Evolutionary conservation across 2,329 filamentous ascomycete genomes (phyloP), one percentile per base, ranked within the genome.

Genomic region (Alternaria triticimaculans): DNA sequence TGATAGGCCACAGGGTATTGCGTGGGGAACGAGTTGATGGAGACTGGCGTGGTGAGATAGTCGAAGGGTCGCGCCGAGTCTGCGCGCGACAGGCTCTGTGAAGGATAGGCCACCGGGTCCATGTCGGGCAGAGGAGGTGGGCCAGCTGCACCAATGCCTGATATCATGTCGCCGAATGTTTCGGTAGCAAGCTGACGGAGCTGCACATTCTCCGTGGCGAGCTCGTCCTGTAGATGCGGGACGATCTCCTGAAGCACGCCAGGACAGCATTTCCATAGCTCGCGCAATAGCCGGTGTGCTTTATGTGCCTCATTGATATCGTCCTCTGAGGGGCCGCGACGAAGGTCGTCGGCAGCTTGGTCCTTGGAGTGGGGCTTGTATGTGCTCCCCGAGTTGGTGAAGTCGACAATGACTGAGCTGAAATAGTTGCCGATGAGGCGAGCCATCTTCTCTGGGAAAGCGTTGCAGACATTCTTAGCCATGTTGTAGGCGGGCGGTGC

Each of bases 391-490:
- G 68, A 55, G 41, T 68, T 74, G 84, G 88, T 41, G 90, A 94
- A 92, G 76, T 97, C 94, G 65, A 98, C 89, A 62, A 99, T 96
- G 55, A 98, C 94, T 60, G 97, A 94, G 80, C 94, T 97, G 79
- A 99, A 99, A 79, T 98, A 99, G 75, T 97, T 94, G 70, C 93
- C 95, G 60, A 98, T 91, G 70, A 96, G 93, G 65, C 94, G 91
- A 1, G 93, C 91, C 95, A 99, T 97, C 80, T 96, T 96, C 71
- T 97, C 95, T 1, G 92, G 89, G 71, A 90, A 96, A 18, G 88
- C 88, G 73, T 94, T 96, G 83, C 96, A 99, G 48, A 99, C 90
- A 3, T 92, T 92, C 81, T 96, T 97, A 21, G 96, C 95, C 92
- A 98, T 97, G 76, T 96, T 91, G 82, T 99, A 99, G 2, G 96